Evolutionary conservation across 2,329 filamentous ascomycete genomes (phyloP).

Genomic region (Pyrenophora graminea): DNA sequence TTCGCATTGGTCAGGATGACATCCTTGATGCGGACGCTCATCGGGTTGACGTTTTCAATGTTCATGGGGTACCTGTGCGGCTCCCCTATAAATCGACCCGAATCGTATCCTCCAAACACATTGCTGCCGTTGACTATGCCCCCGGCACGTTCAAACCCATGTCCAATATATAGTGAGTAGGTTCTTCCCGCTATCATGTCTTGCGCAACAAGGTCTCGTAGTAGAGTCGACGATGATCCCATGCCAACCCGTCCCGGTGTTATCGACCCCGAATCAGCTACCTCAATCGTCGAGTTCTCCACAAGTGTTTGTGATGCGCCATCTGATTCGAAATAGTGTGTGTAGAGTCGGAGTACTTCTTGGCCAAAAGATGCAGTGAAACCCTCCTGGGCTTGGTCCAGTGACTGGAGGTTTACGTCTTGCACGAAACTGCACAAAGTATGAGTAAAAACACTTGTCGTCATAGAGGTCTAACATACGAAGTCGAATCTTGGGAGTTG

Average conservation of each 20-base stretch:
- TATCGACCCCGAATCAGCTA: conserved; percentile 39
- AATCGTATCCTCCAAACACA: conserved; percentile 52
- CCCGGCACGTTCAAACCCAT: conserved; percentile 48
- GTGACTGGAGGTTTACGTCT: conserved; percentile 27
- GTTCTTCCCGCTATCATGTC: conserved; percentile 47
- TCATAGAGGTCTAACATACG: conserved; percentile 28
- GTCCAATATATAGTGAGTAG: conserved; percentile 51
- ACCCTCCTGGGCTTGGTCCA: conserved; percentile 29
- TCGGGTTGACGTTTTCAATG: conserved; percentile 35
- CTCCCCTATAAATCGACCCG: conserved; percentile 47
- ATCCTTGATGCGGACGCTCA: conserved; percentile 48
- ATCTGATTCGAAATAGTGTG: conserved; percentile 48
- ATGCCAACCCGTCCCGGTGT: conserved; percentile 47
- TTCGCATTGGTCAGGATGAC: conserved; percentile 44
- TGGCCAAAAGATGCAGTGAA: conserved; percentile 38
- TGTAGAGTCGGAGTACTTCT: conserved; percentile 46
- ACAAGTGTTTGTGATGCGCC: conserved; percentile 44
- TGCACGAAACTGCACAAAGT: conserved; percentile 27
- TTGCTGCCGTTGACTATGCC: conserved; percentile 50
- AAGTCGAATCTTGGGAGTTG: conserved; percentile 33
- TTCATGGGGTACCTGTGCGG: conserved; percentile 43
- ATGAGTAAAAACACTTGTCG: conserved; percentile 14
- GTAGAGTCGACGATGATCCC: conserved; percentile 47
- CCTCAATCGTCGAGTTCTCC: conserved; percentile 41
- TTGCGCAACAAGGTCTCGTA: conserved; percentile 42